Base-by-base conservation (phyloP, 495 filamentous ascomycete species). In the Ramalina intermedia region DNA sequence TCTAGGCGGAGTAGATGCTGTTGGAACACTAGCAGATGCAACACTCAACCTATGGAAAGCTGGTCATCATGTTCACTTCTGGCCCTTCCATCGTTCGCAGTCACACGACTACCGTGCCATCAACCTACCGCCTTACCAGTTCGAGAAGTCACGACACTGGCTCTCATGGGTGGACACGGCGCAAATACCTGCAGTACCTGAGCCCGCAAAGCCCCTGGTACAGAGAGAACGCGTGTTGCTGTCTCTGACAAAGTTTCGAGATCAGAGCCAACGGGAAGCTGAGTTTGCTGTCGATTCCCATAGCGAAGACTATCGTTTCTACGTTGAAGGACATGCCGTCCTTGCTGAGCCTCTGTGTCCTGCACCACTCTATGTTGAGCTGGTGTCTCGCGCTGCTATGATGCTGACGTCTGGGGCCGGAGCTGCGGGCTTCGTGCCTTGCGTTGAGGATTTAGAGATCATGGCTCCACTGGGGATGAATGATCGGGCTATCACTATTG, bases 101-200 rank as follows among this genome's bases (percentile, higher is more conserved):
- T 66, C 52, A 12, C 40, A 35, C 4, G 55, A 66, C 3, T 67
- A 68, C 43, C 29, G 47, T 8, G 52, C 46, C 4, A 6, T 75
- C 3, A 39, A 59, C 4, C 63, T 79, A 1, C 75, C 75, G 8
- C 69, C 74, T 0, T 78, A 76, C 41, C 69, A 75, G 46, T 79
- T 79, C 40, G 69, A 74, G 16, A 65, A 63, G 43, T 55, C 62
- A 0, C 37, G 50, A 0, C 68, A 72, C 39, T 72, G 68, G 68
- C 43, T 69, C 21, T 45, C 51, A 6, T 52, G 38, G 11, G 55
- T 43, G 24, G 35, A 51, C 6, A 16, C 36, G 16, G n/a, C 17
- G 7, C 4, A 12, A 14, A n/a, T n/a, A n/a, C n/a, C n/a, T n/a
- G n/a, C n/a, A n/a, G n/a, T n/a, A n/a, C 4, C n/a, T 5, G 23